A percentile compares a stretch with the other conserved stretches of the same genome.
Conservation (phyloP, 345 rosid genomes). For the Reutealis trisperma region DNA sequence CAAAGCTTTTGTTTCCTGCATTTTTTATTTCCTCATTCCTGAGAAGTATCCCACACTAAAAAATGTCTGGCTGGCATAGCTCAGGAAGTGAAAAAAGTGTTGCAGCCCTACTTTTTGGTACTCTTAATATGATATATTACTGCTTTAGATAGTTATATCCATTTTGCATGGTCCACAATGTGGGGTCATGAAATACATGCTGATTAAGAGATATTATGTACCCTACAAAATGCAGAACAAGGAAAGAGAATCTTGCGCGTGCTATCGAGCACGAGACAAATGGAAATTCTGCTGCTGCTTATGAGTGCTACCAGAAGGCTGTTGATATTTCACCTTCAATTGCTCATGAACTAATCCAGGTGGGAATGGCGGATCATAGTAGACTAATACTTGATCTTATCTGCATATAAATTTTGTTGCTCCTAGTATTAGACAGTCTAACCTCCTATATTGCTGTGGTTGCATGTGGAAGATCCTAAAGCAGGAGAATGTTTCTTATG, state of each 20-base stretch:
- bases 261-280: conserved; percentile 82
- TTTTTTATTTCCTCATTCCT: background rate
- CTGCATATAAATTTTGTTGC: background rate
- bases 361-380: conserved; percentile 25
- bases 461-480: conserved; percentile 63
- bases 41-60: background rate
- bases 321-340: conserved; percentile 93
- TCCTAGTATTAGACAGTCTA: conserved; percentile 2
- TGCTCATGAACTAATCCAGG: conserved; percentile 85
- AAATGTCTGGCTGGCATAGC: background rate
- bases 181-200: background rate
- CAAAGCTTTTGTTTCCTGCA: background rate
- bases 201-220: background rate
- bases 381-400: background rate
- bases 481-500: conserved; percentile 63
- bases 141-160: background rate
- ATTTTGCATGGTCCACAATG: background rate
- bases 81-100: background rate
- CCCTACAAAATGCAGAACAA: conserved; percentile 43
- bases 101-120: conserved; percentile 1
- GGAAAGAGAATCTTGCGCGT: conserved; percentile 86
- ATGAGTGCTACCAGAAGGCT: conserved; percentile 91
- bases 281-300: conserved; percentile 82
- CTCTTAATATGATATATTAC: background rate
- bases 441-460: conserved; percentile 25